phyloP scores from a whole-genome alignment of 305 asterid genomes.

The Coffea humblotiana region DNA sequence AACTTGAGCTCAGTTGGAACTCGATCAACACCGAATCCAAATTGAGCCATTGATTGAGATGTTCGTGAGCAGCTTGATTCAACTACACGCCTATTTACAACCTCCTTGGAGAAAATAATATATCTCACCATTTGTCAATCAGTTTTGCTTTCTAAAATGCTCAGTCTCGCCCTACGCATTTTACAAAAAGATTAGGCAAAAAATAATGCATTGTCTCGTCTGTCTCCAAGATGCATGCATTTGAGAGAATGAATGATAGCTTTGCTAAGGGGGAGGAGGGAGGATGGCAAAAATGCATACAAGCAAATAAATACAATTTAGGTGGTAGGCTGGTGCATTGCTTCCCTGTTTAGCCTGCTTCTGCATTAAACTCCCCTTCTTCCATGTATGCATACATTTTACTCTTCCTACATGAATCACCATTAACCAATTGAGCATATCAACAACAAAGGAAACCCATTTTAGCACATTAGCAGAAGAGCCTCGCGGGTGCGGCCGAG shows the following conservation, averaged over 20 bases:
- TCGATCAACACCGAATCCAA: too few species aligned
- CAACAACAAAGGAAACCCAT: neutral
- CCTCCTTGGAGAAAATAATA: too few species aligned
- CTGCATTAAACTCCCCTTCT: neutral
- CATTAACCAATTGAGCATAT: neutral
- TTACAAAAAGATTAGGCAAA: too few species aligned
- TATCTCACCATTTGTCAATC: too few species aligned
- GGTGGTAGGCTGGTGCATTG: neutral
- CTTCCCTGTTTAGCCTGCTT: neutral
- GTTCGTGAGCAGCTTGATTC: too few species aligned
- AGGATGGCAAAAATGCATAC: neutral
- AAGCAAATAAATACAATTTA: neutral
- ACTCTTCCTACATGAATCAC: neutral
- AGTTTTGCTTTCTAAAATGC: too few species aligned
- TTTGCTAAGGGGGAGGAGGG: neutral
- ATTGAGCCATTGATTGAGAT: too few species aligned
- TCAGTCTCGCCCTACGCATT: too few species aligned
- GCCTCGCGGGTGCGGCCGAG: slow-evolving; percentile 91
- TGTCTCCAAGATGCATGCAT: neutral
- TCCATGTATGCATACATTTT: neutral
- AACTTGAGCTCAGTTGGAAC: too few species aligned
- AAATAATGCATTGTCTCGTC: neutral
- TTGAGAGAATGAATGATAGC: neutral
- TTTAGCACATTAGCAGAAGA: slow-evolving; percentile 66
- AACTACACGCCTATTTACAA: too few species aligned